A percentile compares a stretch with the other conserved stretches of the same genome.
phyloP scores from a whole-genome alignment of 1,284 basidiomycete genomes.

The Ceratorhiza oryzae-sativae region DNA sequence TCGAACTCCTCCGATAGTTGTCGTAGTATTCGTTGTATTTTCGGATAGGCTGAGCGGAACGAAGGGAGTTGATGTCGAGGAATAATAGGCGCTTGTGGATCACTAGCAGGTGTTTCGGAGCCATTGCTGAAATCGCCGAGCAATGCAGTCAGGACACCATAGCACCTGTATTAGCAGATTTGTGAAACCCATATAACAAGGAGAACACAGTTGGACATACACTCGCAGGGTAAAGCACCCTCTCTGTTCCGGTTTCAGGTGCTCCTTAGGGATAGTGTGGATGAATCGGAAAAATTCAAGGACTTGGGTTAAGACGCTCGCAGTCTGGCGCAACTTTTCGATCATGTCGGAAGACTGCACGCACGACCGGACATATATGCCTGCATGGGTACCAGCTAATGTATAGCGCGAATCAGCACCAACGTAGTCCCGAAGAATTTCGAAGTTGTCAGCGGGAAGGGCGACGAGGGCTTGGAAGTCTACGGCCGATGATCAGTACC shows the following conservation, averaged over 20 bases:
- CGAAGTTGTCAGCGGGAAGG: background rate
- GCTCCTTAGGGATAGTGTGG: background rate
- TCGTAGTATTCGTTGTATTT: background rate
- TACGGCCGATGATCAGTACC: background rate
- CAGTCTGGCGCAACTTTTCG: background rate
- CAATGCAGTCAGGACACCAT: conserved; percentile 6
- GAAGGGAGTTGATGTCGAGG: background rate
- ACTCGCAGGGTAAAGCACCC: conserved; percentile 23
- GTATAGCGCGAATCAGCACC: conserved; percentile 29
- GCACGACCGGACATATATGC: conserved; percentile 12
- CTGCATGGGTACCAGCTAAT: conserved; percentile 1
- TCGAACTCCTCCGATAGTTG: conserved; percentile 6
- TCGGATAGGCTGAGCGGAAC: background rate
- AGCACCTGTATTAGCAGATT: background rate
- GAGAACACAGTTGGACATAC: background rate
- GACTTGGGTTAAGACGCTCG: background rate
- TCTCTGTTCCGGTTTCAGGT: conserved; percentile 19
- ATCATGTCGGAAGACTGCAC: background rate
- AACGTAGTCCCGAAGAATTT: background rate
- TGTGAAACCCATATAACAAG: background rate
- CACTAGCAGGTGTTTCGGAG: background rate
- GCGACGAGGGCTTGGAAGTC: background rate
- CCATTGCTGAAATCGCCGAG: conserved; percentile 21
- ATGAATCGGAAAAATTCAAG: background rate
- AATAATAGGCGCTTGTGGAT: conserved; percentile 23